Evolutionary conservation across 805 yeast species (phyloP), one percentile per base, ranked within the genome.

Genomic region (Wickerhamiella parazyma): DNA sequence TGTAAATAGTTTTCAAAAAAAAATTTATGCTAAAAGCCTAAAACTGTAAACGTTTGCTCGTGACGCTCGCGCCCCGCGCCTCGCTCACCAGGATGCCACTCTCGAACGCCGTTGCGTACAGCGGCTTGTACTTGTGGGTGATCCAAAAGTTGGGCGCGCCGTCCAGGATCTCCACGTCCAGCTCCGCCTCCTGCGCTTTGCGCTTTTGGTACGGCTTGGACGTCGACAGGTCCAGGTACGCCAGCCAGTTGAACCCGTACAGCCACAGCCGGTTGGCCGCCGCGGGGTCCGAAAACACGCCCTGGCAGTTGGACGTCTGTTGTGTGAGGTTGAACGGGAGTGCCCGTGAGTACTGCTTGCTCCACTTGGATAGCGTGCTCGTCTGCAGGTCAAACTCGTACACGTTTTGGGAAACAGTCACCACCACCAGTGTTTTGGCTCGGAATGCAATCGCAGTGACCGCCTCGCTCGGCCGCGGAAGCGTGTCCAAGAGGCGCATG

Each of bases 161-260:
- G 1, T 45, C 42, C 35, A 48, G 57, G 21, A 36, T 38, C 25
- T 47, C 48, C 14, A 42, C 49, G 7, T 35, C 42, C 33, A 20
- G 40, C 49, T 20, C 44, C 28, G 4, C 28, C 6, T 41, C 42
- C 8, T 51, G 25, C 16, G 44, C 36, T 55, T 71, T 71, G 44
- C 70, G 55, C 45, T 60, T 60, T 6, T 59, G 62, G 36, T 69
- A 60, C 11, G 83, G 80, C 41, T 77, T 59, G 54, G 79, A 73
- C 42, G 68, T 57, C 7, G 69, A 59, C 50, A 82, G 61, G 59
- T 89, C 89, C 40, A 89, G 70, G 58, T 72, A 81, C 3, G 80
- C 72, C 12, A 87, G 51, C 94, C 95, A 89, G 41, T 73, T 73
- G 17, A 81, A 69, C 1, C 95, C 94, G 73, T 83, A 86, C n/a